A percentile compares a stretch with the other conserved stretches of the same genome.
phyloP scores from a whole-genome alignment of 2,329 filamentous ascomycete species.

The Epichloe typhina region DNA sequence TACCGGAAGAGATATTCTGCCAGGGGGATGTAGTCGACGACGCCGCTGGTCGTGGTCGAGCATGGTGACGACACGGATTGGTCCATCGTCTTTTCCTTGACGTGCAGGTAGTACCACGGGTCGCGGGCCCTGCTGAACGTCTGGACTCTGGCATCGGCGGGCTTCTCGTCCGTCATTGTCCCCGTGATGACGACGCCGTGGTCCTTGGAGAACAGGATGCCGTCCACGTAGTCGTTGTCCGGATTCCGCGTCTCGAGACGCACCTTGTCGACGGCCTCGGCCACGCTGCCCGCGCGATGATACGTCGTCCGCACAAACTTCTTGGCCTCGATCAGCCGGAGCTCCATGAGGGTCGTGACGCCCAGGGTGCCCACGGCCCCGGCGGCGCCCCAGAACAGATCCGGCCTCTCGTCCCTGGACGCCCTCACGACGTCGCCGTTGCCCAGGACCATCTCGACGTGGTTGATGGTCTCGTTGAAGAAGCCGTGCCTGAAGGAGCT shows the following conservation, averaged over 20 bases:
- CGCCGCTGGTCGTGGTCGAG: slow-evolving; percentile 5
- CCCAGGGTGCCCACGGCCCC: slow-evolving; percentile 57
- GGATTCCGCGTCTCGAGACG: slow-evolving; percentile 29
- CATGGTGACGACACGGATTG: slow-evolving; percentile 5
- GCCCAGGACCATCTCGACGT: slow-evolving; percentile 56
- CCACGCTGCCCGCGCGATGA: slow-evolving; percentile 35
- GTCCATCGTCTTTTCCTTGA: slow-evolving; percentile 29
- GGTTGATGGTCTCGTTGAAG: slow-evolving; percentile 51
- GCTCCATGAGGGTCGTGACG: slow-evolving; percentile 52
- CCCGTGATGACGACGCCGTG: slow-evolving; percentile 57
- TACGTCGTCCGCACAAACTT: slow-evolving; percentile 52
- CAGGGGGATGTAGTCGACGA: slow-evolving; percentile 47
- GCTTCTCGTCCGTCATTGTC: slow-evolving; percentile 41
- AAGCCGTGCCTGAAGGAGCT: slow-evolving; percentile 58
- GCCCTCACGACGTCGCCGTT: slow-evolving; percentile 49
- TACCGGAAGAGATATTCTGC: slow-evolving; percentile 67
- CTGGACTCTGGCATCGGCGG: slow-evolving; percentile 28
- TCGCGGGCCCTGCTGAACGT: slow-evolving; percentile 47
- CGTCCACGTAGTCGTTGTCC: slow-evolving; percentile 58
- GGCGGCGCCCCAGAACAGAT: slow-evolving; percentile 53
- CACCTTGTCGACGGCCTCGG: slow-evolving; percentile 35
- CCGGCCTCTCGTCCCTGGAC: slow-evolving; percentile 26
- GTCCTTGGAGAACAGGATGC: slow-evolving; percentile 49
- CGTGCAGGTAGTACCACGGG: slow-evolving; percentile 69
- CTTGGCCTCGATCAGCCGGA: slow-evolving; percentile 47